Evolutionary conservation across 2,329 filamentous ascomycete species (phyloP), one percentile per base, ranked within the genome.

Genomic region (Stagonosporopsis vannaccii): DNA sequence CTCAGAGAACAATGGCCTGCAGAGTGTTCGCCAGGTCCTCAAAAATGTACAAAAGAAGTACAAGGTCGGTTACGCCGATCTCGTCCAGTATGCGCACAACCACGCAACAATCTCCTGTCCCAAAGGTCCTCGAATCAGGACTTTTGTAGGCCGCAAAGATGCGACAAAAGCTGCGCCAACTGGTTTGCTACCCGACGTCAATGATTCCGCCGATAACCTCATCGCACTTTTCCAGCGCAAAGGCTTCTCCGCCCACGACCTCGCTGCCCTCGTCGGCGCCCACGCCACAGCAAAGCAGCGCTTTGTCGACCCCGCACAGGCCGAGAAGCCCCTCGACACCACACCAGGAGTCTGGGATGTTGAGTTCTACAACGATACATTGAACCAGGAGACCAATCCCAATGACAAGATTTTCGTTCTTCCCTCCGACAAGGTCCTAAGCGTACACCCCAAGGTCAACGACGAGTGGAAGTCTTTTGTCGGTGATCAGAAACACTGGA

Each of bases 261-360:
- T 86, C 3, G 79, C 82, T 2, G 83, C 84, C 1, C 78, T 86
- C 1, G 63, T 86, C 2, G 84, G 84, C 49, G 83, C 84, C 0
- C 84, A 86, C 67, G 79, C 79, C 3, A 74, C 78, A 7, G 78
- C 80, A 7, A 78, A 75, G 59, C 82, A 85, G 61, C 76, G 74
- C 50, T 79, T 79, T 57, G 77, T 80, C 49, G 77, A 83, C 60
- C 55, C 72, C 0, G 40, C 61, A 6, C 69, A 76, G n/a, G 69
- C 73, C 6, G 48, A 58, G 20, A 67, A 65, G 44, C 62, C 80
- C 0, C 78, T 82, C 55, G 82, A 85, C 62, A 74, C 76, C 5
- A 84, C 82, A 0, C 80, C 79, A 0, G 78, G 75, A 13, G 69
- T 79, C 0, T 85, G 81, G 81, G 83, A 85, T 58, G 78, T 78